Conservation (phyloP, 495 filamentous ascomycete genomes). For the Immersiella caudata region DNA sequence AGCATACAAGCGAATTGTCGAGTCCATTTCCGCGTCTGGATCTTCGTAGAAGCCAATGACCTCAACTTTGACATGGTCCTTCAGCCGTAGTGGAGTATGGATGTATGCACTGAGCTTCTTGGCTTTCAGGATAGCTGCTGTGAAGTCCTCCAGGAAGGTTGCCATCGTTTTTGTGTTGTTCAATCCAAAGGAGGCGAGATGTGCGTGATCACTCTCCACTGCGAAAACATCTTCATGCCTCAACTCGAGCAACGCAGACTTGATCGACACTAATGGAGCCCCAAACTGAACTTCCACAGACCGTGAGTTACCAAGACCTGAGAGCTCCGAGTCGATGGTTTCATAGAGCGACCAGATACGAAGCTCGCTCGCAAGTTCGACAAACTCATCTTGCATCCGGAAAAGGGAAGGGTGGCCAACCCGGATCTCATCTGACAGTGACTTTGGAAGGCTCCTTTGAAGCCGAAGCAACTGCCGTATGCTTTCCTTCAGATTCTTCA, state of each 20-base stretch:
- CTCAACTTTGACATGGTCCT: constrained; percentile 58
- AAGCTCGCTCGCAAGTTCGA: constrained; percentile 61
- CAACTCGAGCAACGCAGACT: constrained; percentile 59
- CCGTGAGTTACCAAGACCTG: constrained; percentile 38
- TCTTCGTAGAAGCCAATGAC: constrained; percentile 66
- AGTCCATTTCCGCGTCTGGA: constrained; percentile 45
- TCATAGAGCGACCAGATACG: constrained; percentile 71
- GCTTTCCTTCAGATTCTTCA: constrained; percentile 56
- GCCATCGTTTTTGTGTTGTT: constrained; percentile 52
- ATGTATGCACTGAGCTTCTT: constrained; percentile 39
- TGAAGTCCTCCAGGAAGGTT: constrained; percentile 55
- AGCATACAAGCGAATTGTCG: constrained; percentile 56
- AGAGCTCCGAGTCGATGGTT: constrained; percentile 62
- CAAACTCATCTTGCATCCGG: constrained; percentile 59
- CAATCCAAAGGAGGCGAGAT: constrained; percentile 60
- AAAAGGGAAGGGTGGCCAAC: constrained; percentile 53
- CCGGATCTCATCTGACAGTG: constrained; percentile 53
- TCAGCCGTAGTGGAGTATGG: constrained; percentile 52
- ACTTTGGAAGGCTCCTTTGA: constrained; percentile 54
- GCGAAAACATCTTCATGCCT: constrained; percentile 60
- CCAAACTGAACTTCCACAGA: constrained; percentile 47
- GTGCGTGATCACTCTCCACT: constrained; percentile 60
- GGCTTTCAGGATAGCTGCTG: constrained; percentile 48
- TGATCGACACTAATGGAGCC: constrained; percentile 64
- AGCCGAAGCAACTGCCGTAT: constrained; percentile 59